Conservation (phyloP, 345 rosid species). For the Bruguiera gymnorhiza region DNA sequence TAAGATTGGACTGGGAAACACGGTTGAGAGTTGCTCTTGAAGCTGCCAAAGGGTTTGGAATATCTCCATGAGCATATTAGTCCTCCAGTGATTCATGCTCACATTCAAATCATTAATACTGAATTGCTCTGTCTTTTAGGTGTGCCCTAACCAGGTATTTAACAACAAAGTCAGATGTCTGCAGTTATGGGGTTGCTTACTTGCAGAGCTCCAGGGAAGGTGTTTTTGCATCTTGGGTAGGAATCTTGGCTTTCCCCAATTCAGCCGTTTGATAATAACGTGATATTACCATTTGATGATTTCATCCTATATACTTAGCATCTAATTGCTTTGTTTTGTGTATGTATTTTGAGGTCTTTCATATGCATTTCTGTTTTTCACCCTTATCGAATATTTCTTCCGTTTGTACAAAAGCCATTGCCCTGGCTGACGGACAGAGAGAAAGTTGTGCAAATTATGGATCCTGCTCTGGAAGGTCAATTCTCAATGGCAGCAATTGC, state of each 20-base stretch:
- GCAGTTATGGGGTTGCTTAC: constrained; percentile 91
- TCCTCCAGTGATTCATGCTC: constrained; percentile 35
- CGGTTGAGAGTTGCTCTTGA: constrained; percentile 32
- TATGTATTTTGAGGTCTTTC: not conserved
- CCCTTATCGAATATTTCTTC: not conserved
- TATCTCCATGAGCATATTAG: constrained; percentile 32
- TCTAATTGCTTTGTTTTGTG: not conserved
- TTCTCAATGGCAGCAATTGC: constrained; percentile 89
- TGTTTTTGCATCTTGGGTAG: constrained; percentile 81
- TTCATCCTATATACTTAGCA: not conserved
- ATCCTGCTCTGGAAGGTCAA: constrained; percentile 75
- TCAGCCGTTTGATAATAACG: not conserved
- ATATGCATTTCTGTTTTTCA: not conserved
- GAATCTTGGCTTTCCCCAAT: constrained; percentile 12
- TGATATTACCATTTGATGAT: not conserved
- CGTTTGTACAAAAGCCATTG: constrained; percentile 50
- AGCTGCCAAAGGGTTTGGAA: constrained; percentile 33
- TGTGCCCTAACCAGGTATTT: constrained; percentile 92
- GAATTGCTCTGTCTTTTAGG: constrained; percentile 32
- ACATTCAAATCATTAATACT: not conserved
- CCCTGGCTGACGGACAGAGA: constrained; percentile 74
- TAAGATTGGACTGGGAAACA: constrained; percentile 29
- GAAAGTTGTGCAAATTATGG: constrained; percentile 80
- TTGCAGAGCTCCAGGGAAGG: constrained; percentile 88
- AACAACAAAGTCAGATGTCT: constrained; percentile 94